Conservation (phyloP, 257 asterid species). For the Cinchona pubescens region DNA sequence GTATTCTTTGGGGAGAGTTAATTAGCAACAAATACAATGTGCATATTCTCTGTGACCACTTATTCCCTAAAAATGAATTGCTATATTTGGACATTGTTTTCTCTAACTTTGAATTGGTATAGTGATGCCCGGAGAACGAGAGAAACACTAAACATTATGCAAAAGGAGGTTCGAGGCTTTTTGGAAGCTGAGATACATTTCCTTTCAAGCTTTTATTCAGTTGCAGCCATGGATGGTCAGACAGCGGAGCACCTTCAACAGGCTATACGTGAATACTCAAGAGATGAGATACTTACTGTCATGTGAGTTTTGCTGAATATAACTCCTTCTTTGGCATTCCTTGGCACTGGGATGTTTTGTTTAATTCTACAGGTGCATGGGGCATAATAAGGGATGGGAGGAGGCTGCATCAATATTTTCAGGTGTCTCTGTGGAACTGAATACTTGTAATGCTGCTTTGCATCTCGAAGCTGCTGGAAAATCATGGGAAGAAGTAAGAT, state of each 20-base stretch:
- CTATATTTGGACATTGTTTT: slow-evolving; percentile 12
- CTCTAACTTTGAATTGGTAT: slow-evolving; percentile 23
- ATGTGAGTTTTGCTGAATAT: slow-evolving; percentile 59
- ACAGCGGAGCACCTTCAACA: slow-evolving; percentile 81
- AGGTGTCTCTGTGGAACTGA: slow-evolving; percentile 69
- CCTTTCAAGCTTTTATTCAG: slow-evolving; percentile 84
- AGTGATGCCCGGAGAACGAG: slow-evolving; percentile 88
- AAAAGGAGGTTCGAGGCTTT: slow-evolving; percentile 65
- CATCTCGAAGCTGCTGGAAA: slow-evolving; percentile 84
- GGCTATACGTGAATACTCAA: slow-evolving; percentile 60
- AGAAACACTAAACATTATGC: slow-evolving; percentile 87
- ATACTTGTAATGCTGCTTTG: slow-evolving; percentile 92
- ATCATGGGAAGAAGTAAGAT: slow-evolving; percentile 83
- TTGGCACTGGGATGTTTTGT: slow-evolving; percentile 2
- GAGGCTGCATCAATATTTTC: slow-evolving; percentile 91
- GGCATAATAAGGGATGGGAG: slow-evolving; percentile 95
- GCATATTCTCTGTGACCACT: too few relatives aligned
- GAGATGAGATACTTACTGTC: slow-evolving; percentile 66
- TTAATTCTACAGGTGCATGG: slow-evolving; percentile 84
- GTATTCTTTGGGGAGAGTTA: slow-evolving; percentile 1
- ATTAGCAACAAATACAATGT: not conserved
- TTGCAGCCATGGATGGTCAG: slow-evolving; percentile 99
- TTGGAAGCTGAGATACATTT: slow-evolving; percentile 76
- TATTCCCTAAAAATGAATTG: not conserved
- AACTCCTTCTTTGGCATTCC: slow-evolving; percentile 17